Percentiles rank a stretch among this genome's conserved stretches.
Evolutionary conservation across 148 eudicot genomes (phyloP).

Genomic region (Camellia lanceoleosa): DNA sequence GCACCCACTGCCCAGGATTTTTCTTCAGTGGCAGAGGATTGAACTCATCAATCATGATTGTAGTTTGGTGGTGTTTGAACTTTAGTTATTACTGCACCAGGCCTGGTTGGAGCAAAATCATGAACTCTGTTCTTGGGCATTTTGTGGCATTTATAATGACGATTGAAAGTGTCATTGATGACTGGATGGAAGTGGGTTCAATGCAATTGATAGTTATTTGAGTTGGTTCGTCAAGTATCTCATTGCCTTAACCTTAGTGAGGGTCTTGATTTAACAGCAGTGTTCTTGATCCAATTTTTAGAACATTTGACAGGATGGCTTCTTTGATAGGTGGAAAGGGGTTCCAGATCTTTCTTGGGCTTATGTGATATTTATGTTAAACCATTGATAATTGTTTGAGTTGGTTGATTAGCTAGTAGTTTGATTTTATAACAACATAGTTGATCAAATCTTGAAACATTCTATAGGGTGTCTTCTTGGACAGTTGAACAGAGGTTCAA

Average conservation of each 20-base stretch:
- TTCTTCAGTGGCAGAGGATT: neutral
- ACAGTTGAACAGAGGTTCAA: neutral
- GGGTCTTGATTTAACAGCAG: neutral
- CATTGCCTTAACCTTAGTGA: too few species aligned
- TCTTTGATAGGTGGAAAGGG: slow-evolving; percentile 6
- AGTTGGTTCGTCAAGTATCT: neutral
- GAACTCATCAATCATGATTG: neutral
- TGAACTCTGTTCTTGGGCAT: neutral
- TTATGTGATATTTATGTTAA: neutral
- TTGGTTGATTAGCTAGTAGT: neutral
- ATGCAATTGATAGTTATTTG: neutral
- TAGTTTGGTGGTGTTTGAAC: neutral
- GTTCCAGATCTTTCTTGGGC: neutral
- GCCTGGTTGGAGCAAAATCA: neutral
- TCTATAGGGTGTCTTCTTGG: neutral
- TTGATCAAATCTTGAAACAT: neutral
- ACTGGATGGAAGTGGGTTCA: neutral
- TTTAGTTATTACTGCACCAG: neutral
- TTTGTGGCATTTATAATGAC: neutral
- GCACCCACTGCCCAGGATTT: neutral
- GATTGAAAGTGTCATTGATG: neutral
- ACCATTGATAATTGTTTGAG: neutral
- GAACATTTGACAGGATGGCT: neutral
- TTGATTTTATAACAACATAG: neutral
- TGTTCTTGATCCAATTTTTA: neutral